phyloP scores from a whole-genome alignment of 257 asterid species.

The Plantago elongata region DNA sequence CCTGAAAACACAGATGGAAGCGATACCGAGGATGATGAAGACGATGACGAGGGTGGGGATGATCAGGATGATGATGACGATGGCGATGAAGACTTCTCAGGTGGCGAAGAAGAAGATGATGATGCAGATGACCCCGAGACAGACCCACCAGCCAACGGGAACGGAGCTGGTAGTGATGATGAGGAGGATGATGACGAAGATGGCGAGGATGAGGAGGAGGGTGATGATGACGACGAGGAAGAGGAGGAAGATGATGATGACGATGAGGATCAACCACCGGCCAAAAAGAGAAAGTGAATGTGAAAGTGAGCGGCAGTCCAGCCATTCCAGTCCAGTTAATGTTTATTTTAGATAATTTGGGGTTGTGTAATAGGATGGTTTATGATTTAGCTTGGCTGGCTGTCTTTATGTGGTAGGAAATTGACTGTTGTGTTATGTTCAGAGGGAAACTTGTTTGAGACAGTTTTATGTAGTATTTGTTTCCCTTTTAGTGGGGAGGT shows the following conservation, averaged over 20 bases:
- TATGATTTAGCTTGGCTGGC: conserved; percentile 21
- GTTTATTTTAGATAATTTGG: conserved; percentile 29
- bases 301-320: neutral
- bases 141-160: conserved; percentile 54
- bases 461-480: conserved; percentile 32
- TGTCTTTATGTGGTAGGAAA: conserved; percentile 42
- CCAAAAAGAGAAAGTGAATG: conserved; percentile 79
- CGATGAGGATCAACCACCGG: conserved; percentile 82
- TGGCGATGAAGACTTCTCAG: conserved; percentile 82
- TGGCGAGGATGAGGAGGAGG: conserved; percentile 40
- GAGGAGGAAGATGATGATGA: conserved; percentile 62
- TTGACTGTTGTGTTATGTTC: conserved; percentile 25
- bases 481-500: conserved; percentile 18
- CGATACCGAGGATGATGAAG: conserved; percentile 71
- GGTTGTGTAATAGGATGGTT: conserved; percentile 45
- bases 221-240: conserved; percentile 35
- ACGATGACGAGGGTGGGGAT: conserved; percentile 47
- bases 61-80: conserved; percentile 48
- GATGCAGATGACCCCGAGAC: conserved; percentile 60
- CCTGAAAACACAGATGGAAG: conserved; percentile 60
- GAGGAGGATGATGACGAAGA: conserved; percentile 39
- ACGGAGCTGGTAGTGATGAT: conserved; percentile 55
- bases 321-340: conserved; percentile 9
- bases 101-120: conserved; percentile 69
- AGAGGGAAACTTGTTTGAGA: conserved; percentile 26